Base-by-base conservation (phyloP, 228 moss, liverwort and hornwort species). In the Sphagnum fallax region DNA sequence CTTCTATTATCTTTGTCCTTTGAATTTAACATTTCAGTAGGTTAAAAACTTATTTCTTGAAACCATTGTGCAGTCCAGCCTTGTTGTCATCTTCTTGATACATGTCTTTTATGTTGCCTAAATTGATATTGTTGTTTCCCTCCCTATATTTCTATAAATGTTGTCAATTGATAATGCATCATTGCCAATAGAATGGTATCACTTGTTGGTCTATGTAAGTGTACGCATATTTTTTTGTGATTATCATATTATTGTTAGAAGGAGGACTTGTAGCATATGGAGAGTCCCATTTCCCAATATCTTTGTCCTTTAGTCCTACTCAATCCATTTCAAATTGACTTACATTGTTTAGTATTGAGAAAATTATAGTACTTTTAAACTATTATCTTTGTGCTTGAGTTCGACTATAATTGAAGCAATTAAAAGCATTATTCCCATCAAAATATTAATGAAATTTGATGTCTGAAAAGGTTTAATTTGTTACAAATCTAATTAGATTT, bases 251-350 rank as follows among this genome's bases (percentile, higher is more conserved):
- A 47, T 77, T 94, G 5, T 84, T 83, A 49, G 88, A 88, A 52
- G 91, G 94, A 18, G 84, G 88, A 48, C 89, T 94, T 68, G 90
- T 86, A 75, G 83, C 75, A 65, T 91, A 91, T 78, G 94, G 94
- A 91, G 80, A 69, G 85, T 12, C 53, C 47, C 13, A 64, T 16
- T 14, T 47, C 67, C 14, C 52, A 7, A 13, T 68, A 10, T 16
- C 4, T 6, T 52, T 11, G 15, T n/a, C 12, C 14, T 10, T 10
- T 4, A 16, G 50, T 48, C 50, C 4, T 49, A 51, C 6, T 66
- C 0, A 50, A 49, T 8, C 9, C 9, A 14, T 4, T 66, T 66
- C 15, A 66, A 10, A 7, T 48, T 49, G 49, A 12, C 9, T 66
- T 51, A 15, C 66, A n/a, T 32, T 32, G 0, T 32, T 32, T 32